Conservation (phyloP, 2,329 filamentous ascomycete genomes). For the Verticillium nubilum region DNA sequence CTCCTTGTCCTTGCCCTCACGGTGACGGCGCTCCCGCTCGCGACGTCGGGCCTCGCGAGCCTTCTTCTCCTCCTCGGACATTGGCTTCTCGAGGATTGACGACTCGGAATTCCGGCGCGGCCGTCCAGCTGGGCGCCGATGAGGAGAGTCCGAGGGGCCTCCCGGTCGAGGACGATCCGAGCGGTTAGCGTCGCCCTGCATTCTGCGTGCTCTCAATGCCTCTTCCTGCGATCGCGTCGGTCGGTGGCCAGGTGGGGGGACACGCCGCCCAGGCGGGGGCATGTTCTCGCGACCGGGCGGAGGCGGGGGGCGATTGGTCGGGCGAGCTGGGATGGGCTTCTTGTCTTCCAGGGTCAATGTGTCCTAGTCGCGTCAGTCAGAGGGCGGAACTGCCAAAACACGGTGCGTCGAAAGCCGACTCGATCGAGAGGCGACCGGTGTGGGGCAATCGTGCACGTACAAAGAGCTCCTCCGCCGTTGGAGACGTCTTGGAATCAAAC, state of each 20-base stretch:
- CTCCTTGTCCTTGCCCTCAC: slow-evolving; percentile 43
- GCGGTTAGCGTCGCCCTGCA: slow-evolving; percentile 30
- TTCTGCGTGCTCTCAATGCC: slow-evolving; percentile 45
- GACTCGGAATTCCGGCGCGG: slow-evolving; percentile 75
- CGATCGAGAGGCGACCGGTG: background rate
- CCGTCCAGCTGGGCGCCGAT: slow-evolving; percentile 39
- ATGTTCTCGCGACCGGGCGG: slow-evolving; percentile 40
- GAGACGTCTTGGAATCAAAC: slow-evolving; percentile 38
- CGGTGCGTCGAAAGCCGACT: background rate
- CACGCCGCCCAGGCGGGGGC: slow-evolving; percentile 38
- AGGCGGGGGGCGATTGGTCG: slow-evolving; percentile 31
- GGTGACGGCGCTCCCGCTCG: slow-evolving; percentile 44
- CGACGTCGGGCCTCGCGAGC: slow-evolving; percentile 42
- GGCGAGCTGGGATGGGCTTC: slow-evolving; percentile 24
- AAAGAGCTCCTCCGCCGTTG: slow-evolving; percentile 67
- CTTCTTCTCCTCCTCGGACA: slow-evolving; percentile 56
- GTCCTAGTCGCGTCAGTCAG: slow-evolving; percentile 42
- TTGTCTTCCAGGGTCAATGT: slow-evolving; percentile 63
- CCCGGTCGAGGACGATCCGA: slow-evolving; percentile 18
- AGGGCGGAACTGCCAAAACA: background rate
- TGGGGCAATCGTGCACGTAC: slow-evolving; percentile 47
- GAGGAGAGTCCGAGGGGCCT: slow-evolving; percentile 28
- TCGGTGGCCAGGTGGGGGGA: slow-evolving; percentile 47
- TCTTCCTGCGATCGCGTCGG: slow-evolving; percentile 64
- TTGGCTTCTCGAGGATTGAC: slow-evolving; percentile 58